These are phyloP conservation scores for Leccinum subtestaceum DNA, from an alignment of 768 basidiomycete species.

Conservation along the genomic window DNA sequence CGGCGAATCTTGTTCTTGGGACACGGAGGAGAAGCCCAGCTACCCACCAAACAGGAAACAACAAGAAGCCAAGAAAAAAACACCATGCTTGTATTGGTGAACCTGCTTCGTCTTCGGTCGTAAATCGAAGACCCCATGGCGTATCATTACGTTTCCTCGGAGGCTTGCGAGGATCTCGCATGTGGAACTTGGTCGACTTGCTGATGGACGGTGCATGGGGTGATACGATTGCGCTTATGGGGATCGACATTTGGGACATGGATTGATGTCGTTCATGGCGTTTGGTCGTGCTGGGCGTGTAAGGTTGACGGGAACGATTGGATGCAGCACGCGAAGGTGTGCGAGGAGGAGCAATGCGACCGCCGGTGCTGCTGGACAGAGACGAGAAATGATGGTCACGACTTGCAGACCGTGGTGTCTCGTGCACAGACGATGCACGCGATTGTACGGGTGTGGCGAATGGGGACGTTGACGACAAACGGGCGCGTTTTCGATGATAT, in stretches of 20 bases:
- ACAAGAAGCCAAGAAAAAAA: conserved; percentile 70
- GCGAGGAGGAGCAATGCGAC: conserved; percentile 27
- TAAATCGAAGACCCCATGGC: conserved; percentile 58
- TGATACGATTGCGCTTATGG: conserved; percentile 72
- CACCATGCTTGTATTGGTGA: conserved; percentile 70
- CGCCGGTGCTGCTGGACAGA: conserved; percentile 36
- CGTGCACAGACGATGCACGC: conserved; percentile 29
- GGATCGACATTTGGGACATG: conserved; percentile 71
- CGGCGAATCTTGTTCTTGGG: conserved; percentile 61
- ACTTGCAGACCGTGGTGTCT: conserved; percentile 19
- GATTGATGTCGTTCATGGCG: conserved; percentile 44
- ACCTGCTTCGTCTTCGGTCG: conserved; percentile 49
- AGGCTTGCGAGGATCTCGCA: conserved; percentile 76
- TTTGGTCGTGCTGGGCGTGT: conserved; percentile 24
- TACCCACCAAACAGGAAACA: conserved; percentile 65
- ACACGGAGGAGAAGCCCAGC: conserved; percentile 50
- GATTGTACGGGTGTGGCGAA: conserved; percentile 32
- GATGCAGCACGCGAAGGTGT: conserved; percentile 39
- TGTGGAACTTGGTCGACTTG: conserved; percentile 62
- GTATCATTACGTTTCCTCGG: conserved; percentile 52
- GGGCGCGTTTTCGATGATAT: conserved; percentile 68
- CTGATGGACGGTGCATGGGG: conserved; percentile 74
- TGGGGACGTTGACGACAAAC: conserved; percentile 45
- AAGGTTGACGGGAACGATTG: conserved; percentile 32
- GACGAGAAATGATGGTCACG: conserved; percentile 26